Evolutionary conservation across 2,329 filamentous ascomycete species (phyloP).

Genomic region (Penicillium sp.): DNA sequence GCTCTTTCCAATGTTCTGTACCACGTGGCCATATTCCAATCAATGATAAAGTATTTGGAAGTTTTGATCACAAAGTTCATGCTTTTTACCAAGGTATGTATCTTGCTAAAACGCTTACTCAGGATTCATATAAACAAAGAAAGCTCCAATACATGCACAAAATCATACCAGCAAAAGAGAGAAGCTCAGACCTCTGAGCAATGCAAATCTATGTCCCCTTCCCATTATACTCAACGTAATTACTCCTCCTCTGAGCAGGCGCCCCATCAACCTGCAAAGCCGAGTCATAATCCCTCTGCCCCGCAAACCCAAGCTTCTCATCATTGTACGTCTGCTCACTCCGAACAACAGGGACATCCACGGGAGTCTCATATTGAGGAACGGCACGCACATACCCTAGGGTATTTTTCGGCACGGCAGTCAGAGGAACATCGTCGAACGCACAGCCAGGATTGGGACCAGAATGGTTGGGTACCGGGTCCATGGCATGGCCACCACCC

Average conservation of each 20-base stretch:
- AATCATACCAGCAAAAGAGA: neutral
- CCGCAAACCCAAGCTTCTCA: slow-evolving; percentile 44
- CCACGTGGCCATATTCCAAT: too few species aligned
- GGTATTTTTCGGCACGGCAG: slow-evolving; percentile 24
- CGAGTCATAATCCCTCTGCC: slow-evolving; percentile 33
- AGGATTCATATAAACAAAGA: neutral
- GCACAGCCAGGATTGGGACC: slow-evolving; percentile 19
- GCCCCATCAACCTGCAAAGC: slow-evolving; percentile 28
- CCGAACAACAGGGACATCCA: slow-evolving; percentile 6
- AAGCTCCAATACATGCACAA: slow-evolving; percentile 1
- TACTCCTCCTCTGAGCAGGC: slow-evolving; percentile 30
- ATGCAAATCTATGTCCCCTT: slow-evolving; percentile 19
- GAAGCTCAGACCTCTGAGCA: neutral
- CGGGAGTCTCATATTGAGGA: slow-evolving; percentile 26
- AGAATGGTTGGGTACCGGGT: slow-evolving; percentile 7
- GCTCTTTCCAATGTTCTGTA: too few species aligned
- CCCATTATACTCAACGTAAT: slow-evolving; percentile 36
- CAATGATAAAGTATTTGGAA: too few species aligned
- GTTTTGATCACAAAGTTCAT: too few species aligned
- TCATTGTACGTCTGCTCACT: slow-evolving; percentile 28
- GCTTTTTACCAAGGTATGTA: too few species aligned
- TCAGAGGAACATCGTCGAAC: slow-evolving; percentile 39
- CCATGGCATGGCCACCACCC: slow-evolving; percentile 46
- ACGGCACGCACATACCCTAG: slow-evolving; percentile 15
- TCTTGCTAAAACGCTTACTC: too few species aligned